Percentiles rank a stretch among this genome's conserved stretches.
Evolutionary conservation across 148 eudicot genomes (phyloP).

Genomic region (Simmondsia chinensis): DNA sequence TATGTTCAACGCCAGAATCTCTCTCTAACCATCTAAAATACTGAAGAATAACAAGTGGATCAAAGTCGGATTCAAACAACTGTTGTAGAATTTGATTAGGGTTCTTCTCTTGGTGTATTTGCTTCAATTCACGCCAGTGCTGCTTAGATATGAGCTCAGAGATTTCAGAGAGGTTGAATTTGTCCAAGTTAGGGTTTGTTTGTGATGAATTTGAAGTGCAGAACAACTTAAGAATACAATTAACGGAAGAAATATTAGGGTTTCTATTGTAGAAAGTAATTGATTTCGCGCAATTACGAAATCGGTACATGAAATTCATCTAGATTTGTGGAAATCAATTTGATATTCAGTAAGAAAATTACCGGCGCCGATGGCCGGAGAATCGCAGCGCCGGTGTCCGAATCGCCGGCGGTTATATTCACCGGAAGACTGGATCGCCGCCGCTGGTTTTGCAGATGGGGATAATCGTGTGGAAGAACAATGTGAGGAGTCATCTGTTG

Average conservation of each 20-base stretch:
- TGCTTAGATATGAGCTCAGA: conserved; percentile 24
- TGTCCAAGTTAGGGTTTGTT: conserved; percentile 8
- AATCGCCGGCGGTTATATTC: conserved; percentile 8
- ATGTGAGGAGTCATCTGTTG: too few relatives aligned
- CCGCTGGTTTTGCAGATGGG: too few relatives aligned
- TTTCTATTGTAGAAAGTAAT: background rate
- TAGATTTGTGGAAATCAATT: conserved; percentile 2
- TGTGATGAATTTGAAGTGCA: conserved; percentile 7
- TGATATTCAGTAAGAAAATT: background rate
- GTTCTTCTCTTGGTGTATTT: conserved; percentile 5
- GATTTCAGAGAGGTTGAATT: conserved; percentile 10
- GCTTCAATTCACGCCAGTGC: conserved; percentile 19
- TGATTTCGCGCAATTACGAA: conserved; percentile 1
- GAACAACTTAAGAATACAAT: background rate
- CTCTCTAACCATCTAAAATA: conserved; percentile 47
- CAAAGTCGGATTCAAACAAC: conserved; percentile 17
- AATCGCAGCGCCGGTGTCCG: background rate
- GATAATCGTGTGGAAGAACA: too few relatives aligned
- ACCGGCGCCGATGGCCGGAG: background rate
- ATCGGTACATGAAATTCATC: background rate
- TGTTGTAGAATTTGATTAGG: conserved; percentile 18
- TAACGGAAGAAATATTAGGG: background rate
- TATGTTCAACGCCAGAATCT: conserved; percentile 23
- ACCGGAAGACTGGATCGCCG: too few relatives aligned
- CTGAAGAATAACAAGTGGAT: conserved; percentile 17